A percentile compares a stretch with the other conserved stretches of the same genome.
Evolutionary conservation across 1,139 yeast species (phyloP).

Genomic region (Wickerhamomyces sp.): DNA sequence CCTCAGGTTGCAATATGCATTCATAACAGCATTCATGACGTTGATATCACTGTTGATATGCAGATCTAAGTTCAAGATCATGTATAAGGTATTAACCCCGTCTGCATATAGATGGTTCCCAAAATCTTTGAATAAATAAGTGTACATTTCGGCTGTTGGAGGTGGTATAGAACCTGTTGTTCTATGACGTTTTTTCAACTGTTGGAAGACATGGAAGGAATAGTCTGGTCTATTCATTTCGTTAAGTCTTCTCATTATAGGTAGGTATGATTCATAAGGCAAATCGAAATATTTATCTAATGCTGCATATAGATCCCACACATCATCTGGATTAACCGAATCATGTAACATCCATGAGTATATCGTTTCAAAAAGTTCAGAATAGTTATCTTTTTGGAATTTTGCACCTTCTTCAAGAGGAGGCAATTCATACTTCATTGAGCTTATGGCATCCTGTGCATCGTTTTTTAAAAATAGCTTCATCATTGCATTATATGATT

Average conservation of each 20-base stretch:
- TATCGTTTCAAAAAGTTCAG: conserved; percentile 37
- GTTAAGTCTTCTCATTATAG: conserved; percentile 52
- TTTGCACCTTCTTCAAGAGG: conserved; percentile 35
- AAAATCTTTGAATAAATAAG: conserved; percentile 56
- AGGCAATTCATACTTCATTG: conserved; percentile 59
- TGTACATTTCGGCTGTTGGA: conserved; percentile 60
- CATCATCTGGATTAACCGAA: conserved; percentile 43
- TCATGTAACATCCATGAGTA: conserved; percentile 43
- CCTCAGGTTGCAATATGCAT: conserved; percentile 61
- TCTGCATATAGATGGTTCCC: conserved; percentile 57
- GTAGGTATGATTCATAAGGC: conserved; percentile 58
- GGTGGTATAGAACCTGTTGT: conserved; percentile 56
- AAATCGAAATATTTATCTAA: conserved; percentile 54
- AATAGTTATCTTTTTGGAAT: conserved; percentile 24
- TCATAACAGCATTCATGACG: conserved; percentile 59
- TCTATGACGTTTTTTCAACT: conserved; percentile 53
- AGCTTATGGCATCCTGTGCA: conserved; percentile 55
- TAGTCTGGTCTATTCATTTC: conserved; percentile 56
- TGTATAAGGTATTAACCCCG: conserved; percentile 66
- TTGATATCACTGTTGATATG: conserved; percentile 53
- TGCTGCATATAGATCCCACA: conserved; percentile 63
- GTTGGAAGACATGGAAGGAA: conserved; percentile 61
- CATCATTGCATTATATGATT: conserved; percentile 45
- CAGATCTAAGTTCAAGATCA: conserved; percentile 62
- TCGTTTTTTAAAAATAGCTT: conserved; percentile 42